Evolutionary conservation across 2,329 filamentous ascomycete species (phyloP).

Genomic region (Lachnellula arida): DNA sequence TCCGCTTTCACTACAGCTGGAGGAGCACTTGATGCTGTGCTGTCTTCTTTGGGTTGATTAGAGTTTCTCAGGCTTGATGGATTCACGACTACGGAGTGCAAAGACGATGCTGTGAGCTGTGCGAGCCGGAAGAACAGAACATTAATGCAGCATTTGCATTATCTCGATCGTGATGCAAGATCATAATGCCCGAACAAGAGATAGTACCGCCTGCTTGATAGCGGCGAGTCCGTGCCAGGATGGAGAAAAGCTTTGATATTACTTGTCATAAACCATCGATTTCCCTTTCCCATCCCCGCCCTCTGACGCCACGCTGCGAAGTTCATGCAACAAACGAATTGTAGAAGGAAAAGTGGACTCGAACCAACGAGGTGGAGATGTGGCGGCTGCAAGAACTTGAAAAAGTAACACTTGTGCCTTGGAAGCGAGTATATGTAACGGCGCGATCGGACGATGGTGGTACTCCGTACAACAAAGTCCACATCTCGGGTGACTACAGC

Average conservation of each 20-base stretch:
- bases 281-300: background rate
- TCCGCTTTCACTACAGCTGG: background rate
- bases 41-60: background rate
- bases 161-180: conserved; percentile 4
- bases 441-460: conserved; percentile 10
- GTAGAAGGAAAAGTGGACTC: background rate
- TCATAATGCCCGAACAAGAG: too few species aligned
- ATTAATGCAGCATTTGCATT: conserved; percentile 10
- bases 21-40: background rate
- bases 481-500: conserved; percentile 22
- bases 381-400: conserved; percentile 9
- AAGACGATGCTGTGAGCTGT: background rate
- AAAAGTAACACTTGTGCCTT: conserved; percentile 7
- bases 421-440: conserved; percentile 10
- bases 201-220: too few species aligned
- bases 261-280: background rate
- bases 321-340: background rate
- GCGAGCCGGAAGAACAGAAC: conserved; percentile 2
- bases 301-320: background rate
- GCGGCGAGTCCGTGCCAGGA: too few species aligned
- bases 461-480: conserved; percentile 7
- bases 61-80: background rate
- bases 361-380: background rate
- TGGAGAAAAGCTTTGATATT: too few species aligned
- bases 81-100: background rate